Conservation (phyloP, 495 filamentous ascomycete genomes). For the Xylaria venustula region DNA sequence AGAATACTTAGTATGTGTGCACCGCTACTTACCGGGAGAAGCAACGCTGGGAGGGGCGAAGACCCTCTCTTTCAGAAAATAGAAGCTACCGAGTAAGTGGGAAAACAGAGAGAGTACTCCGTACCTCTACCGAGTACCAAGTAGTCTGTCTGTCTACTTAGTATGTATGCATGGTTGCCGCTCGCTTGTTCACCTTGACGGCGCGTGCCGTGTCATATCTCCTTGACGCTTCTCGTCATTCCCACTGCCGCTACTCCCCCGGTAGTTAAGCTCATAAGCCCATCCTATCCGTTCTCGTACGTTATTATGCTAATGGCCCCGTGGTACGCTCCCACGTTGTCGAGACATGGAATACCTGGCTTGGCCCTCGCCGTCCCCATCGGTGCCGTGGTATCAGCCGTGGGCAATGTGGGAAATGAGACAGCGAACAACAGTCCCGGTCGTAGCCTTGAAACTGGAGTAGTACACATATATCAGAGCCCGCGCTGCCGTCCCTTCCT, state of each 20-base stretch:
- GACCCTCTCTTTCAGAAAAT: not conserved
- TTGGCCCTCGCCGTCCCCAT: not conserved
- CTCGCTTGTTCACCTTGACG: not conserved
- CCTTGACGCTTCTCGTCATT: too few species aligned
- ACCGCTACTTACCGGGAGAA: not conserved
- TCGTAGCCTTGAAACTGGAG: slow-evolving; percentile 8
- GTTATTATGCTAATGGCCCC: slow-evolving; percentile 9
- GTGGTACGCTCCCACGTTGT: not conserved
- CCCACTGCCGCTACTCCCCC: not conserved
- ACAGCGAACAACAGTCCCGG: not conserved
- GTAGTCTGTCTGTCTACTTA: not conserved
- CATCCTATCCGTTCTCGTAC: slow-evolving; percentile 10
- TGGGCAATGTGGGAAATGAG: not conserved
- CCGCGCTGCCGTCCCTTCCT: not conserved
- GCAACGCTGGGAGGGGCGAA: not conserved
- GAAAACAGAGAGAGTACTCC: too few species aligned
- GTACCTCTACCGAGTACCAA: too few species aligned
- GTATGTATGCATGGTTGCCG: not conserved
- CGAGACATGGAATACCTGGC: slow-evolving; percentile 8
- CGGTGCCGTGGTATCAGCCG: not conserved
- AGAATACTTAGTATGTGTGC: too few species aligned
- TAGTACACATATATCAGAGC: slow-evolving; percentile 7
- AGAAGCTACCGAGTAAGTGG: too few species aligned
- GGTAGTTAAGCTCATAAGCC: slow-evolving; percentile 7
- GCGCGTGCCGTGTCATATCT: slow-evolving; percentile 1